Evolutionary conservation across 495 filamentous ascomycete species (phyloP), one percentile per base, ranked within the genome.

Genomic region (Aspergillus avenaceus): DNA sequence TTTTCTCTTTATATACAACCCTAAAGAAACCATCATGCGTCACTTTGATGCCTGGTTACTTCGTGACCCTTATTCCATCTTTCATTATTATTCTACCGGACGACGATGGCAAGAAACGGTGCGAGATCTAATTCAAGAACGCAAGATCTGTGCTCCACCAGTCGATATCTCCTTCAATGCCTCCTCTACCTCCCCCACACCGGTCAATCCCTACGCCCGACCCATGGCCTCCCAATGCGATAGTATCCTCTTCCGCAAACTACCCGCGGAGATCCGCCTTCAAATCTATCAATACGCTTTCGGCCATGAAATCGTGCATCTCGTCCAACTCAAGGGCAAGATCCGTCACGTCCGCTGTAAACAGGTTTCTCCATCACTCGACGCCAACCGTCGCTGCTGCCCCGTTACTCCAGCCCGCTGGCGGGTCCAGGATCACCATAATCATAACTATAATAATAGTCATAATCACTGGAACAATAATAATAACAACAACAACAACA

Each of bases 271-370:
- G 60, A 69, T 84, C 47, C 75, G 81, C 12, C 60, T 78, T 22
- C 71, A 79, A 45, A 82, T 83, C 29, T 83, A 78, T 61, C 57
- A 61, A 13, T 75, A 80, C 46, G 73, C 79, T 54, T 74, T 81
- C 48, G 68, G 67, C 53, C 61, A 72, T 41, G 61, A 68, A 12
- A 68, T 62, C 40, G 53, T 74, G 8, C 71, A 72, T 47, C 61
- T 73, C 24, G 71, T 74, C 41, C 65, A 69, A 32, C 38, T 74
- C 27, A 71, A 70, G 46, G 56, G 67, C 40, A 70, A 72, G 46
- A 64, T 74, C 51, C 63, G 65, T 9, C 71, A 74, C 44, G 66
- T 74, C 5, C 62, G 66, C 37, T 74, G 71, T 55, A 9, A 19
- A 1, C 19, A 61, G 3, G 21, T 53, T 11, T 29, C 42, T 2